phyloP scores from a whole-genome alignment of 352 stramenopile species.

The Phytophthora chlamydospora region DNA sequence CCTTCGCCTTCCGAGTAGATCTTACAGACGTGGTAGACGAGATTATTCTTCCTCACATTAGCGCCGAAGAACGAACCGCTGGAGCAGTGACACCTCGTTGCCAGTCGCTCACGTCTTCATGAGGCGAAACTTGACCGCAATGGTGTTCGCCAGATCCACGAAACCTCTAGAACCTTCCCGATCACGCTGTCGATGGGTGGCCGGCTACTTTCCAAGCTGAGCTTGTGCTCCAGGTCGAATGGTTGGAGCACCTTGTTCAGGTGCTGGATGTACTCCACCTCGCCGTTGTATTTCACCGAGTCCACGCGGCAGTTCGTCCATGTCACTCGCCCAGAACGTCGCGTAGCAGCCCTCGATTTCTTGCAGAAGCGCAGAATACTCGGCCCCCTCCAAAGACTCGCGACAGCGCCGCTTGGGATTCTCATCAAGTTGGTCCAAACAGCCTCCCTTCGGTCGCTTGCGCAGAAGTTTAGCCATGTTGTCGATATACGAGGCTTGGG shows the following conservation, averaged over 20 bases:
- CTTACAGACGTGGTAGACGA: too few relatives aligned
- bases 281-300: conserved; percentile 8
- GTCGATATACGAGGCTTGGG: conserved; percentile 2
- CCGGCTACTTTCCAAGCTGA: conserved; percentile 15
- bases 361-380: conserved; percentile 14
- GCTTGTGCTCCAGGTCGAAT: conserved; percentile 17
- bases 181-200: conserved; percentile 10
- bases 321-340: conserved; percentile 12
- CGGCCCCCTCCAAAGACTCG: background rate
- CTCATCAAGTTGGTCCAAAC: background rate
- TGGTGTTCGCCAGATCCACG: conserved; percentile 32
- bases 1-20: background rate
- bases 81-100: too few relatives aligned
- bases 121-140: conserved; percentile 36
- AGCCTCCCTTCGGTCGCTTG: background rate
- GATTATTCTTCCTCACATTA: too few relatives aligned
- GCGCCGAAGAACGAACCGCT: background rate
- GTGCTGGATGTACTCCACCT: conserved; percentile 19
- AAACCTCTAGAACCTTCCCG: conserved; percentile 19
- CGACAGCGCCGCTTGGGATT: background rate
- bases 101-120: conserved; percentile 2
- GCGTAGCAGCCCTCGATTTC: conserved; percentile 12
- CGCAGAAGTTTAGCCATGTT: background rate
- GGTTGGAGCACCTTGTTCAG: conserved; percentile 12
- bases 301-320: background rate